A percentile compares a stretch with the other conserved stretches of the same genome.
Evolutionary conservation across 1,139 yeast species (phyloP).

Genomic region (Kodamaea fungicola): DNA sequence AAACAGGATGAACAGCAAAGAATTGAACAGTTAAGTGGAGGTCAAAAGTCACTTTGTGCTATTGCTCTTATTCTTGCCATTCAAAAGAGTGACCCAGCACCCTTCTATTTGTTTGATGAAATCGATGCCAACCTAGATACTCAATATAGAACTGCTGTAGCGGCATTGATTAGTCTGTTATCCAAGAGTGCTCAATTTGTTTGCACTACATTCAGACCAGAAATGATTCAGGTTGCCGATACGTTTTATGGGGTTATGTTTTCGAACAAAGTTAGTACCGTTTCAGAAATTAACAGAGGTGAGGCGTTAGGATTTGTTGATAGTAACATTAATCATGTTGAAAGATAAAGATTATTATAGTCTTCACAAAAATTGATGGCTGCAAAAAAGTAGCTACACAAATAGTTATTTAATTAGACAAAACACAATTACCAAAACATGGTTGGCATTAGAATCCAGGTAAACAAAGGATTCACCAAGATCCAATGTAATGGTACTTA

Average conservation of each 20-base stretch:
- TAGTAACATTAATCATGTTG: no score
- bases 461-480: no score
- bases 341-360: no score
- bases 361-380: no score
- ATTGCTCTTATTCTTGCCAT: constrained; percentile 89
- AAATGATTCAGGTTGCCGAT: constrained; percentile 84
- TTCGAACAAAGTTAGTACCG: constrained; percentile 77
- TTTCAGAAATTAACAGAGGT: constrained; percentile 63
- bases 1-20: constrained; percentile 82
- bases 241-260: constrained; percentile 86
- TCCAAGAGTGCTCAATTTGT: constrained; percentile 79
- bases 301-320: constrained; percentile 82
- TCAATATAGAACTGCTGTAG: constrained; percentile 87
- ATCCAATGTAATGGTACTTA: no score
- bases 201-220: constrained; percentile 94
- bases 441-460: no score
- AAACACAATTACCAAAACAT: no score
- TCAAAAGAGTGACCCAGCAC: constrained; percentile 95
- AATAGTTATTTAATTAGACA: no score
- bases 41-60: constrained; percentile 94
- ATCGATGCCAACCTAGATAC: constrained; percentile 94
- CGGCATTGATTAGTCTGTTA: constrained; percentile 64
- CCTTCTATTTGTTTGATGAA: constrained; percentile 93
- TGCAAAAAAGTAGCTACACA: no score
- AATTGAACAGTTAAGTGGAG: constrained; percentile 92